Conservation (phyloP, 2,329 filamentous ascomycete genomes). For the Exophiala xenobiotica region DNA sequence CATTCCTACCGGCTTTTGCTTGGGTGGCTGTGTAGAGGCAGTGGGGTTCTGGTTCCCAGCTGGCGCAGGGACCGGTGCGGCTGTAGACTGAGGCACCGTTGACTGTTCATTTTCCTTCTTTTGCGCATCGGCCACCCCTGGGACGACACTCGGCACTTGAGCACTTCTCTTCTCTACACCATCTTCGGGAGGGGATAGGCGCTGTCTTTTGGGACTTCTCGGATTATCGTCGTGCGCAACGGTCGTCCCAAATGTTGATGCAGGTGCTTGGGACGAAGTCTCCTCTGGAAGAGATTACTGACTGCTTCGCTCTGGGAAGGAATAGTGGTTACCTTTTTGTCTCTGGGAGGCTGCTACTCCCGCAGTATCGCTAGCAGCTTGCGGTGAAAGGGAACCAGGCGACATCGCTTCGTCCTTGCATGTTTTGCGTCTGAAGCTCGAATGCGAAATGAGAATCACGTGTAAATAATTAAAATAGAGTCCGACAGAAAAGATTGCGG, state of each 20-base stretch:
- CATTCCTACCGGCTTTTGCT: conserved; percentile 3
- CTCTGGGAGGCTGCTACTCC: background rate
- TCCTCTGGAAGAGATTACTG: background rate
- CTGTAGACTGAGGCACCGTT: background rate
- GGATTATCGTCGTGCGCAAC: conserved; percentile 17
- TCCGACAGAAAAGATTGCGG: no score
- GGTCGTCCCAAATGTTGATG: background rate
- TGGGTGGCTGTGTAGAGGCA: conserved; percentile 4
- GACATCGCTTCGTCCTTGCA: conserved; percentile 11
- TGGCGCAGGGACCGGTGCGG: background rate
- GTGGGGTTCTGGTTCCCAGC: background rate
- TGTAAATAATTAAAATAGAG: background rate
- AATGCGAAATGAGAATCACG: background rate
- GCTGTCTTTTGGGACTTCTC: conserved; percentile 26
- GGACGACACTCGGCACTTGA: background rate
- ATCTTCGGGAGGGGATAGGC: conserved; percentile 39
- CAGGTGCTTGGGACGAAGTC: background rate
- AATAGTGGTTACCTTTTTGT: conserved; percentile 10
- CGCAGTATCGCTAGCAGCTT: background rate
- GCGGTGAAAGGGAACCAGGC: background rate
- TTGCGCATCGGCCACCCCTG: background rate
- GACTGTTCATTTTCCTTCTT: conserved; percentile 1
- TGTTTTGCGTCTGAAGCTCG: background rate
- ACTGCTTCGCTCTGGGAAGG: background rate
- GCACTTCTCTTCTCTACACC: conserved; percentile 29